Base-by-base conservation (phyloP, 2,329 filamentous ascomycete species). In the Thielaviopsis cerberus region DNA sequence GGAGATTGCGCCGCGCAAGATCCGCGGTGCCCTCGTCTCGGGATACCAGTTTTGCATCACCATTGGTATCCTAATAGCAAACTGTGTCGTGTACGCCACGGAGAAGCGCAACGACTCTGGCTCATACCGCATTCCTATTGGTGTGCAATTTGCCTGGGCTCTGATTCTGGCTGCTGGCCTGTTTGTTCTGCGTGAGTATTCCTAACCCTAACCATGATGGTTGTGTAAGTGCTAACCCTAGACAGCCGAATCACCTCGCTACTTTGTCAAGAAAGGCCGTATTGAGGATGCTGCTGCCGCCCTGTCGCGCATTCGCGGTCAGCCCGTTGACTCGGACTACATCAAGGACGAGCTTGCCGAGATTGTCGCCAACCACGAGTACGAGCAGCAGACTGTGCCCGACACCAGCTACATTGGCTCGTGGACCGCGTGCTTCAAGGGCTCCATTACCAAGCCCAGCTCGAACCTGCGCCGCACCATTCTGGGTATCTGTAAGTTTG, bases 341-440 rank as follows among this genome's bases (percentile, higher is more conserved):
- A 83, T 94, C 71, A 80, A 85, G 72, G 73, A 80, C 62, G 88
- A 94, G 72, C 77, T 94, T 52, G 79, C 85, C 51, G 88, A 94
- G 73, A 88, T 95, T 63, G 77, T 92, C 61, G 88, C 88, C 74
- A 94, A 94, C 76, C 80, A 91, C 71, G 86, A 87, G 72, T 89
- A 91, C 68, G 89, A 94, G 76, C 76, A 83, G 64, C 73, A 79
- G 54, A 72, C 84, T 60, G 82, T 86, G 60, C 84, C 85, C 62
- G 70, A 76, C 63, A 74, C 74, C 63, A 77, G 78, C 65, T 88
- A 83, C 76, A 74, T 83, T 68, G 73, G 73, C 64, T 78, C 76
- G 66, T 94, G 88, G 88, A 70, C 73, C 64, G 79, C 76, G 67
- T 83, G 80, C 76, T 81, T 86, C 71, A 79, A 67, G 62, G 79